Percentiles rank a stretch among this genome's conserved stretches.
Evolutionary conservation across 2,329 filamentous ascomycete genomes (phyloP).

Genomic region (Cytospora chrysosperma): DNA sequence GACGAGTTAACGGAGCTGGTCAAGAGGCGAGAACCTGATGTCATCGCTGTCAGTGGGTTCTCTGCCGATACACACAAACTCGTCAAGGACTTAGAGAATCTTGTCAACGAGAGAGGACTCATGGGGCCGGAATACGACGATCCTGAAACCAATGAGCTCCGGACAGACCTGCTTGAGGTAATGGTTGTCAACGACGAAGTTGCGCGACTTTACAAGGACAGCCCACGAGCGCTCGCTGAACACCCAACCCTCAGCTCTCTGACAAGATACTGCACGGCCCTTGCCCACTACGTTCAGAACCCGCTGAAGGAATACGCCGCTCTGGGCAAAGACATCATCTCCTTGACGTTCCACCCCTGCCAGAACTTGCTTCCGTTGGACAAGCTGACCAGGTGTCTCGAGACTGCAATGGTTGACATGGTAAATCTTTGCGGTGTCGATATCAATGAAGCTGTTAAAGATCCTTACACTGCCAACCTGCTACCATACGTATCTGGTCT

Average conservation of each 20-base stretch:
- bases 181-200: constrained; percentile 95
- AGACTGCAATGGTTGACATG: constrained; percentile 98
- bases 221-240: constrained; percentile 72
- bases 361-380: constrained; percentile 87
- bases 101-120: constrained; percentile 76
- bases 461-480: constrained; percentile 80
- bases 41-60: constrained; percentile 86
- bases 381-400: constrained; percentile 80
- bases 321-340: constrained; percentile 82
- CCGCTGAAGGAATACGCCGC: constrained; percentile 96
- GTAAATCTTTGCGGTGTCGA: constrained; percentile 96
- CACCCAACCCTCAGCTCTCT: constrained; percentile 78
- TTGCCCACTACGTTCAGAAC: constrained; percentile 91
- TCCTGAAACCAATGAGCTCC: constrained; percentile 69
- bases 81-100: constrained; percentile 74
- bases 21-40: constrained; percentile 78
- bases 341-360: constrained; percentile 83
- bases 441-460: constrained; percentile 84
- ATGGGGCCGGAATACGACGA: constrained; percentile 82
- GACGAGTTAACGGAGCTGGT: constrained; percentile 77
- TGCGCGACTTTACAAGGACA: constrained; percentile 93
- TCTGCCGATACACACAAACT: constrained; percentile 83
- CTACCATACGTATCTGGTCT: constrained; percentile 89
- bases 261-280: constrained; percentile 82
- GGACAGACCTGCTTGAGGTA: constrained; percentile 79